Evolutionary conservation across 371 early-diverging fungal genomes (phyloP).

Genomic region (Thermomucor indicae-seudaticae): DNA sequence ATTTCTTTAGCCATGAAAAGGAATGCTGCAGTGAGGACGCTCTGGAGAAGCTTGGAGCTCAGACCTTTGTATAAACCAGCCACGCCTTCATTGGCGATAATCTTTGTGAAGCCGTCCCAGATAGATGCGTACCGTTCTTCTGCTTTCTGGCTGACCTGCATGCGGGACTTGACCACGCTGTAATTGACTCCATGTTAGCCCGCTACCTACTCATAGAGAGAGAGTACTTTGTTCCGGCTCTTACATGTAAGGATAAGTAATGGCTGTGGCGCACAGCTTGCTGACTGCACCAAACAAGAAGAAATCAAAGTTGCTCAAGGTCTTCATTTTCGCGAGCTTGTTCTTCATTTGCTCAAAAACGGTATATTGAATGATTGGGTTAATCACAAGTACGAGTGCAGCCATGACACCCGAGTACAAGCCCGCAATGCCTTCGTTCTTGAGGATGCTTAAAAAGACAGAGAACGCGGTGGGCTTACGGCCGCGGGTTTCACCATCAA

Average conservation of each 20-base stretch:
- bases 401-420: conserved; percentile 90
- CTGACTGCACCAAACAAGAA: conserved; percentile 93
- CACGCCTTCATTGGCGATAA: conserved; percentile 81
- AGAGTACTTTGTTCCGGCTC: neutral
- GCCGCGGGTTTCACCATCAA: conserved; percentile 34
- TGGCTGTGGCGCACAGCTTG: conserved; percentile 90
- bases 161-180: conserved; percentile 91
- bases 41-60: conserved; percentile 87
- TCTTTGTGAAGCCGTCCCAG: conserved; percentile 87
- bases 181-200: neutral
- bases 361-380: conserved; percentile 98
- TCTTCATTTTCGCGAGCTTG: conserved; percentile 47
- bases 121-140: conserved; percentile 76
- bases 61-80: conserved; percentile 88
- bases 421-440: conserved; percentile 80
- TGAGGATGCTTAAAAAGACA: conserved; percentile 66
- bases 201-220: neutral
- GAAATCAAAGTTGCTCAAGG: conserved; percentile 80
- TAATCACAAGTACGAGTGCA: conserved; percentile 93
- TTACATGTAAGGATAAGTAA: conserved; percentile 97
- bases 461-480: conserved; percentile 40
- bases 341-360: conserved; percentile 92
- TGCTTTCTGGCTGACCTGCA: conserved; percentile 88
- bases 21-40: conserved; percentile 89
- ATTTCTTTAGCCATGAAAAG: conserved; percentile 90